Base-by-base conservation (phyloP, 352 stramenopile species). In the Pythium brassicae region DNA sequence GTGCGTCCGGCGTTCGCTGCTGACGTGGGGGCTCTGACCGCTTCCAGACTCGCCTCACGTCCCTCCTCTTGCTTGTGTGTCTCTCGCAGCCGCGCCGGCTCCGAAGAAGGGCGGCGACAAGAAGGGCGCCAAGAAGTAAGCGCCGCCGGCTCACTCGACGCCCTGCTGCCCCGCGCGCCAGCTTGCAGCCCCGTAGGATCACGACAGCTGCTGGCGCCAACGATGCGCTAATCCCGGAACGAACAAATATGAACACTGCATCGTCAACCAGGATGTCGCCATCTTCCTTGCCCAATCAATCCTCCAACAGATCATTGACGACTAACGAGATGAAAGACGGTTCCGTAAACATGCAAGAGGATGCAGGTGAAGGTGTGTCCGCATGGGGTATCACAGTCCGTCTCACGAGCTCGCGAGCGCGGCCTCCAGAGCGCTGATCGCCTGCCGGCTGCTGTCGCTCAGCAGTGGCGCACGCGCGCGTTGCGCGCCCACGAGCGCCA, bases 101-200 rank as follows among this genome's bases (percentile, higher is more conserved):
- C 48, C 47, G 50, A 78, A 80, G 60, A 71, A 71, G 52, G 63
- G 65, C 44, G 69, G 65, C 14, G 52, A 57, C 58, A 76, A 76
- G 69, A 78, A 78, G 64, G 59, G 59, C 48, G 65, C 58, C 60
- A 77, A 77, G 69, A 73, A 73, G 66, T 68, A 68, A 44, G 19
- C 39, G 8, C 8, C 32, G 9, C 32, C 32, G 32, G 32, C 32
- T 37, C 32, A 8, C 14, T n/a, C n/a, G n/a, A n/a, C n/a, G n/a
- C 32, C 32, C 32, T 37, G 32, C 32, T 37, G 32, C 32, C 14
- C 17, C 37, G 17, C 37, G 37, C 37, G 22, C 39, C 39, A 45
- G 19, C 39, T 6, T 20, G 17, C n/a, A 23, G 15, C 19, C 19
- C 12, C n/a, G 5, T 37, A 23, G 29, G 6, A 14, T 32, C 19